Conservation (phyloP, 2,329 filamentous ascomycete genomes). For the Lasiodiplodia sp. region DNA sequence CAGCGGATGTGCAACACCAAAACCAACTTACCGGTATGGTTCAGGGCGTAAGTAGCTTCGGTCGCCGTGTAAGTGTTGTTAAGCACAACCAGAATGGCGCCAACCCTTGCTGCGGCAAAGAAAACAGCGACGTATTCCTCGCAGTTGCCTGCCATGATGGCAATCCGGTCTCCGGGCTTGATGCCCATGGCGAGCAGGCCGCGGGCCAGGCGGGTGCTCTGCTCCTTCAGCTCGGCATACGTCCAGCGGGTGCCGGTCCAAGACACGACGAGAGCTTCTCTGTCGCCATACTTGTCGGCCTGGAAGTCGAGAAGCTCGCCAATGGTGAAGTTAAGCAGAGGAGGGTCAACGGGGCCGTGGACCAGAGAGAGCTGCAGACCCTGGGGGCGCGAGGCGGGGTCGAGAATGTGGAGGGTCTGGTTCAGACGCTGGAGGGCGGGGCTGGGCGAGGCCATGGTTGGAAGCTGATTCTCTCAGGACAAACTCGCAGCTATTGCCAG, state of each 20-base stretch:
- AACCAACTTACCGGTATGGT: constrained; percentile 66
- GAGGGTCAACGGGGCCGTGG: constrained; percentile 72
- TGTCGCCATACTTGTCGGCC: constrained; percentile 65
- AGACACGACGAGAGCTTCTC: constrained; percentile 69
- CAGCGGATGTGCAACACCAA: background rate
- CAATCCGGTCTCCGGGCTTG: constrained; percentile 72
- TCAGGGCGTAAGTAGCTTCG: constrained; percentile 74
- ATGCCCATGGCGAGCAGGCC: constrained; percentile 70
- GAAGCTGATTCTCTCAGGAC: background rate
- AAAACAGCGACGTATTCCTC: constrained; percentile 70
- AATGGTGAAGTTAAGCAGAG: constrained; percentile 74
- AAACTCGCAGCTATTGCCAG: background rate
- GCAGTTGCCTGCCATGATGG: constrained; percentile 73
- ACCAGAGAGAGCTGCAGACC: constrained; percentile 59
- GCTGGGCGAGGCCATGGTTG: constrained; percentile 17
- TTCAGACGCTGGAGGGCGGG: constrained; percentile 25
- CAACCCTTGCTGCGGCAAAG: constrained; percentile 68
- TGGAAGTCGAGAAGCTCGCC: constrained; percentile 77
- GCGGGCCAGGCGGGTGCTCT: constrained; percentile 49
- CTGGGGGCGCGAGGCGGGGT: constrained; percentile 20
- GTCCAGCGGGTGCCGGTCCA: constrained; percentile 80
- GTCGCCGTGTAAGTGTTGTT: constrained; percentile 83
- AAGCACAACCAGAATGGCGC: constrained; percentile 70
- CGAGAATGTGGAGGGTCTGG: constrained; percentile 23
- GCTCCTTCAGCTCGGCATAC: constrained; percentile 55